A percentile compares a stretch with the other conserved stretches of the same genome.
Evolutionary conservation across 768 basidiomycete species (phyloP).

Genomic region (Lactarius akahatsu): DNA sequence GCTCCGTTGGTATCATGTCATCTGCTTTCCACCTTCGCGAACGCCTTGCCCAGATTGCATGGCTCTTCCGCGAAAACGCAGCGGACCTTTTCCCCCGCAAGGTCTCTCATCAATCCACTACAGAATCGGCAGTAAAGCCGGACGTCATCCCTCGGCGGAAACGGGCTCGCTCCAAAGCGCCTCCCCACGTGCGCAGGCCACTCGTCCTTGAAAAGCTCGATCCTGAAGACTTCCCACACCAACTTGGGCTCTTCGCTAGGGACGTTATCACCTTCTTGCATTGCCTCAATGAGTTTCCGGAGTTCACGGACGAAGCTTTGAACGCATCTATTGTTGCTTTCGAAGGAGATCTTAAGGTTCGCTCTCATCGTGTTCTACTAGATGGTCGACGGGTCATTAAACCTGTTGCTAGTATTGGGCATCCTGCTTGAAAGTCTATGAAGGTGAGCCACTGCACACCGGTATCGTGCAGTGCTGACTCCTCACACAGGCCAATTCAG

Average conservation of each 20-base stretch:
- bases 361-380: constrained; percentile 26
- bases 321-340: constrained; percentile 67
- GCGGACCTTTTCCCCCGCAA: constrained; percentile 75
- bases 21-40: constrained; percentile 71
- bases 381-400: neutral
- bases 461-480: constrained; percentile 8
- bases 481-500: constrained; percentile 59
- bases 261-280: constrained; percentile 68
- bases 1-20: constrained; percentile 73
- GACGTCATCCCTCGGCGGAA: constrained; percentile 37
- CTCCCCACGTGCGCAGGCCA: constrained; percentile 52
- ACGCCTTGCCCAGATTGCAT: constrained; percentile 64
- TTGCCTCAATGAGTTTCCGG: constrained; percentile 76
- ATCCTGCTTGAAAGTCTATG: constrained; percentile 64
- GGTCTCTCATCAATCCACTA: constrained; percentile 44
- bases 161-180: constrained; percentile 38
- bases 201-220: constrained; percentile 57
- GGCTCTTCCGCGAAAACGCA: constrained; percentile 72
- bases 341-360: constrained; percentile 66
- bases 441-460: constrained; percentile 41
- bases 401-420: constrained; percentile 60
- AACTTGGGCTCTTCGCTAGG: constrained; percentile 60
- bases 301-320: constrained; percentile 70
- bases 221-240: constrained; percentile 62
- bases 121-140: constrained; percentile 41